A percentile compares a stretch with the other conserved stretches of the same genome.
Evolutionary conservation across 2,329 filamentous ascomycete genomes (phyloP).

Genomic region (Graphium sp.): DNA sequence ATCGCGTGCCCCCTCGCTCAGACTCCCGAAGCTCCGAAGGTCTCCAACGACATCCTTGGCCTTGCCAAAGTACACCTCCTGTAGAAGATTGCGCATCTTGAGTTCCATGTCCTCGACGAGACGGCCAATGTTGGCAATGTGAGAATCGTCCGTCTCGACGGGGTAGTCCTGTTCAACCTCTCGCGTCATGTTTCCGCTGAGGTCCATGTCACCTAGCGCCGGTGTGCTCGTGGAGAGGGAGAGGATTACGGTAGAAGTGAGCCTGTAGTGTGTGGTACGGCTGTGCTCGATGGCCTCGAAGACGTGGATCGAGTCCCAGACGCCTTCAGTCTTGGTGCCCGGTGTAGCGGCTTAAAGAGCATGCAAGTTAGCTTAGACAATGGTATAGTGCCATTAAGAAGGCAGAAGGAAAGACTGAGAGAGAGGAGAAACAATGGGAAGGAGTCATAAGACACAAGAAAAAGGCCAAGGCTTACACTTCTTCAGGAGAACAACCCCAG

Average conservation of each 20-base stretch:
- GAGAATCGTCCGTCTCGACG: constrained; percentile 77
- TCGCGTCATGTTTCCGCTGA: constrained; percentile 94
- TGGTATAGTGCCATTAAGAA: neutral
- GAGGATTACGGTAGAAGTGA: constrained; percentile 92
- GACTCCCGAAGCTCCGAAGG: constrained; percentile 65
- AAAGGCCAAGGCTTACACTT: constrained; percentile 45
- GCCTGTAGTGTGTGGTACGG: constrained; percentile 87
- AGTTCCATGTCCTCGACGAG: constrained; percentile 99
- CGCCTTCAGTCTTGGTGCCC: constrained; percentile 51
- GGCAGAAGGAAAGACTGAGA: neutral
- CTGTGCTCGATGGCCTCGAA: constrained; percentile 92
- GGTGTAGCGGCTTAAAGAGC: constrained; percentile 41
- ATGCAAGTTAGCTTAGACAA: neutral
- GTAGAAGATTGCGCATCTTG: constrained; percentile 94
- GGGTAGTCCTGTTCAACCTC: constrained; percentile 87
- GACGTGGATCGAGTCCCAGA: constrained; percentile 98
- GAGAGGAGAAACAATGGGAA: neutral
- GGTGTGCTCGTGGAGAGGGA: constrained; percentile 49
- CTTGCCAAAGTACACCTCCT: constrained; percentile 99
- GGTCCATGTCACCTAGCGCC: constrained; percentile 68
- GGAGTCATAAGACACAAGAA: constrained; percentile 1
- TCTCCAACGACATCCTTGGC: constrained; percentile 97
- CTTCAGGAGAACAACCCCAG: constrained; percentile 87
- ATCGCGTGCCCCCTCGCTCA: constrained; percentile 75
- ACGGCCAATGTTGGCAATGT: constrained; percentile 87